phyloP scores from a whole-genome alignment of 768 basidiomycete species.

The Fomitopsis serialis region DNA sequence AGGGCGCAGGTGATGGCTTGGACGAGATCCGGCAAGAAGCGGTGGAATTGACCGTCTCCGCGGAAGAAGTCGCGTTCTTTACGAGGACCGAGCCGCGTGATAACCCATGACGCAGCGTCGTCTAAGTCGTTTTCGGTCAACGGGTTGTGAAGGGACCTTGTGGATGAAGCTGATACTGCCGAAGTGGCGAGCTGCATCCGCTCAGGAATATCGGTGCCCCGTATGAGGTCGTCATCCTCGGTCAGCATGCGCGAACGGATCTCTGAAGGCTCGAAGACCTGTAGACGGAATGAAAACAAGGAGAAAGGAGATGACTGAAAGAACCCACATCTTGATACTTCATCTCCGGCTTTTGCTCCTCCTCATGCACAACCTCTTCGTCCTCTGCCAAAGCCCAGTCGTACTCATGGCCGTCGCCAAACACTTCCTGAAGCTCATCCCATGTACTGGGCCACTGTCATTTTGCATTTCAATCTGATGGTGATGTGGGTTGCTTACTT shows the following conservation, averaged over 20 bases:
- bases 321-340: constrained; percentile 77
- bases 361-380: constrained; percentile 49
- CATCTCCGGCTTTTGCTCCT: constrained; percentile 64
- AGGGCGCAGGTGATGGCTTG: constrained; percentile 76
- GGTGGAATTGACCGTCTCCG: constrained; percentile 50
- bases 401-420: constrained; percentile 95
- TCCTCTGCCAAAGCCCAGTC: constrained; percentile 91
- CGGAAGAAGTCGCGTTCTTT: constrained; percentile 74
- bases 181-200: constrained; percentile 90
- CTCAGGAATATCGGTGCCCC: constrained; percentile 87
- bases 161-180: constrained; percentile 65
- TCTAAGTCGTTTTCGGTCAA: constrained; percentile 70
- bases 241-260: constrained; percentile 86
- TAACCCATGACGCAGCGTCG: constrained; percentile 86
- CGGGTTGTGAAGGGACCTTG: constrained; percentile 53
- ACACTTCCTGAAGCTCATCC: constrained; percentile 94
- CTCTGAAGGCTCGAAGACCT: constrained; percentile 98
- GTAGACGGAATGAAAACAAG: constrained; percentile 6
- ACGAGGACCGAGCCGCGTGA: constrained; percentile 63
- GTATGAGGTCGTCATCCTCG: constrained; percentile 90
- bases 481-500: constrained; percentile 46
- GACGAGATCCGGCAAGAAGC: constrained; percentile 64
- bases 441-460: constrained; percentile 67
- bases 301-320: constrained; percentile 13
- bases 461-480: too few relatives aligned